Percentiles rank a stretch among this genome's conserved stretches.
phyloP scores from a whole-genome alignment of 345 rosid genomes.

The Eucalyptus cloeziana region DNA sequence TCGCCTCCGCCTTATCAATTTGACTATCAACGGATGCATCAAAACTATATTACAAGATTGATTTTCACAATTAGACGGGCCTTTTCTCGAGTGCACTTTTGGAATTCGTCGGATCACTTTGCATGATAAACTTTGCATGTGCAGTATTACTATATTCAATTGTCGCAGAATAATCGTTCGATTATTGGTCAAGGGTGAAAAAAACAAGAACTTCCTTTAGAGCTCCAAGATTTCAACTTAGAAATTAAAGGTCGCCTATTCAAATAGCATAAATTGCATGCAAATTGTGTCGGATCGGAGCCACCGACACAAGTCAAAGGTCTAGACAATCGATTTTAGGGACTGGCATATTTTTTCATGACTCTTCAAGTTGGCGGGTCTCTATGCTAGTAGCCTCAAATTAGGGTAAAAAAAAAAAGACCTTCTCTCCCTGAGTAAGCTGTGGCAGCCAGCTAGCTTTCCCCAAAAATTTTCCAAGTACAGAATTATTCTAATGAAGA shows the following conservation, averaged over 20 bases:
- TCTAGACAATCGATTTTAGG: not conserved
- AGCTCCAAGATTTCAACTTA: not conserved
- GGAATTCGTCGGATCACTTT: not conserved
- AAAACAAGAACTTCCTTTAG: not conserved
- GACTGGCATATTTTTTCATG: not conserved
- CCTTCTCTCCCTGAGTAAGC: not conserved
- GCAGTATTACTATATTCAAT: not conserved
- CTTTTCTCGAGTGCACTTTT: not conserved
- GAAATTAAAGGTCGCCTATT: not conserved
- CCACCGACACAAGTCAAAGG: not conserved
- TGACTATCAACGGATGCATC: not conserved
- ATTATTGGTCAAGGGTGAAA: not conserved
- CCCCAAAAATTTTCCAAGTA: not conserved
- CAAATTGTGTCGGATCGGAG: not conserved
- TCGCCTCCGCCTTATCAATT: not conserved
- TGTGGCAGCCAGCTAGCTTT: not conserved
- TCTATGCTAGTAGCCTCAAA: not conserved
- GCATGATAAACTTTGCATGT: not conserved
- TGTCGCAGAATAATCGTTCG: not conserved
- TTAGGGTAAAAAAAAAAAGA: accelerated
- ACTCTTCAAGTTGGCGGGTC: not conserved
- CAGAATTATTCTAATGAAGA: not conserved
- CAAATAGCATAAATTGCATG: accelerated
- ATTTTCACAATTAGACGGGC: not conserved
- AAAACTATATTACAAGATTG: not conserved